A percentile compares a stretch with the other conserved stretches of the same genome.
Conservation (phyloP, 1,284 basidiomycete genomes). For the Ceratobasidium sp. region DNA sequence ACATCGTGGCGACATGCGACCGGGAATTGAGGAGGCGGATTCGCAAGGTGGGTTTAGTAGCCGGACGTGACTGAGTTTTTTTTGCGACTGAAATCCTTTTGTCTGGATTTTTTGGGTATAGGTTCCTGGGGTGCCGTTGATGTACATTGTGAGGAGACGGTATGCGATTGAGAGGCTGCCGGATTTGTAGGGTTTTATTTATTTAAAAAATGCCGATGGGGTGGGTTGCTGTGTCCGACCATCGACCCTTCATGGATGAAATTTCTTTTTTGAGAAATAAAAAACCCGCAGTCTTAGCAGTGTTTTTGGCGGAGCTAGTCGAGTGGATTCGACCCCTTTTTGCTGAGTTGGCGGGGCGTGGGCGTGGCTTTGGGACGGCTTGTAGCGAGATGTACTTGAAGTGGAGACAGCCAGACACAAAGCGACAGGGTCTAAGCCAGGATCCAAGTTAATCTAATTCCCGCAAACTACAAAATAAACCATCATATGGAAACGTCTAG, state of each 20-base stretch:
- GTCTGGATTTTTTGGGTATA: constrained; percentile 7
- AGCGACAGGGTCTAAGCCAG: constrained; percentile 29
- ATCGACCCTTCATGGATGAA: too few relatives aligned
- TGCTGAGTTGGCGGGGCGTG: too few relatives aligned
- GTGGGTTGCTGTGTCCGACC: too few relatives aligned
- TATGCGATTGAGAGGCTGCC: constrained; percentile 95
- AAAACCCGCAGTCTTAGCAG: too few relatives aligned
- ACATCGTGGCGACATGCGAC: constrained; percentile 98
- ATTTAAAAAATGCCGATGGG: too few relatives aligned
- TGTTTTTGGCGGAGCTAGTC: too few relatives aligned
- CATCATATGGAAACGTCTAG: neutral
- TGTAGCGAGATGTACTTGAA: neutral
- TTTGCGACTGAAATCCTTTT: constrained; percentile 48
- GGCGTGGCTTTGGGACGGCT: neutral
- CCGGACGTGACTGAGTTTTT: neutral
- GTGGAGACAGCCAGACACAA: neutral
- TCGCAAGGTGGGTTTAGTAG: constrained; percentile 66
- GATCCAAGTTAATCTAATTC: too few relatives aligned
- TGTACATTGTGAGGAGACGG: constrained; percentile 92
- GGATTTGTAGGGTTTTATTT: constrained; percentile 90
- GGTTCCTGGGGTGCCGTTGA: constrained; percentile 92
- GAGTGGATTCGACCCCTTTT: too few relatives aligned
- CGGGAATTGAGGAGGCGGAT: constrained; percentile 91
- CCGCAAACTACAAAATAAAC: neutral
- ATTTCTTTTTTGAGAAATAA: too few relatives aligned